A percentile compares a stretch with the other conserved stretches of the same genome.
Evolutionary conservation across 2,329 filamentous ascomycete species (phyloP).

Genomic region (Calcarisporium arbuscula): DNA sequence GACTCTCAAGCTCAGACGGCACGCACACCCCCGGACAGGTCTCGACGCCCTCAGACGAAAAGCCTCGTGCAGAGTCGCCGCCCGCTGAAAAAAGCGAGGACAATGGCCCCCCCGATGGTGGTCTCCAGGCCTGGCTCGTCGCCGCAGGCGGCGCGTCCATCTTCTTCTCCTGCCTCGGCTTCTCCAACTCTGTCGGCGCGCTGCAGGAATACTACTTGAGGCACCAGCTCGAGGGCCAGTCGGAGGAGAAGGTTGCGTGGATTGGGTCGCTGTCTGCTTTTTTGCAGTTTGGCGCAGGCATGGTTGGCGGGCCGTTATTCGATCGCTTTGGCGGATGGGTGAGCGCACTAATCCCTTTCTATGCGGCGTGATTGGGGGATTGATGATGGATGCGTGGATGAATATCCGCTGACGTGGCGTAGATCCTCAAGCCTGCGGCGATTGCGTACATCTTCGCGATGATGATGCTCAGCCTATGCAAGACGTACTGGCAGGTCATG

Average conservation of each 20-base stretch:
- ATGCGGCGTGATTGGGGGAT: background rate
- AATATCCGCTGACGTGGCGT: no score
- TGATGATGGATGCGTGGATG: background rate
- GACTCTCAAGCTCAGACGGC: no score
- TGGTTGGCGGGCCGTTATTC: slow-evolving; percentile 31
- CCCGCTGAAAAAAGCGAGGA: no score
- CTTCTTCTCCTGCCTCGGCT: slow-evolving; percentile 34
- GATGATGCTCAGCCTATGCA: slow-evolving; percentile 38
- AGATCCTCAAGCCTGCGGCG: slow-evolving; percentile 26
- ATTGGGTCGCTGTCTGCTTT: slow-evolving; percentile 33
- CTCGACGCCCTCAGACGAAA: no score
- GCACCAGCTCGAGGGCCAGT: slow-evolving; percentile 24
- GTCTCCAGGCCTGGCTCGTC: slow-evolving; percentile 33
- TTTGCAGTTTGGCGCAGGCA: slow-evolving; percentile 27
- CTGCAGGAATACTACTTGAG: slow-evolving; percentile 37
- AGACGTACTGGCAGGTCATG: slow-evolving; percentile 45
- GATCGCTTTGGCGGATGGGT: slow-evolving; percentile 35
- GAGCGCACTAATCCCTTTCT: slow-evolving; percentile 3
- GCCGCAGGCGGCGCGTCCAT: slow-evolving; percentile 26
- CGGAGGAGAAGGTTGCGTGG: slow-evolving; percentile 32
- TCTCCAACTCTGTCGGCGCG: slow-evolving; percentile 37
- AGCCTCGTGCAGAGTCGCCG: no score
- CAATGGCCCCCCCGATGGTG: slow-evolving; percentile 21
- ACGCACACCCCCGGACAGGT: no score
- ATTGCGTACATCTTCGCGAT: slow-evolving; percentile 30